Evolutionary conservation across 768 basidiomycete species (phyloP), one percentile per base, ranked within the genome.

Genomic region (Tremella fuciformis): DNA sequence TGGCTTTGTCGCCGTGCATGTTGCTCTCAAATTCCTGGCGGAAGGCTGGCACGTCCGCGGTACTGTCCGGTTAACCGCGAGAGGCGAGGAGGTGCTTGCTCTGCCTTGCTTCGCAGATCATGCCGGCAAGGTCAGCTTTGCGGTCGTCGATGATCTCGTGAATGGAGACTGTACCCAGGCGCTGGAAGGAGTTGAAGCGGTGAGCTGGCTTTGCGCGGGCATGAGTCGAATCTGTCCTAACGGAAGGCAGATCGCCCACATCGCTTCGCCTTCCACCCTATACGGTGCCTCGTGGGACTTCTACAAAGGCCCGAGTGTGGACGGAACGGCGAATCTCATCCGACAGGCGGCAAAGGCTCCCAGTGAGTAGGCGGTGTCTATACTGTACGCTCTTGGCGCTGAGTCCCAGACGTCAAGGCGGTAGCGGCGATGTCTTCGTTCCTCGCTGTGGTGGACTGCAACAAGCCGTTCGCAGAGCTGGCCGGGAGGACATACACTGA

Each of bases 31-130:
- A 13, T 71, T 66, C 66, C 63, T 74, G 18, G 46, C 58, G 41
- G 54, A 69, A 37, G 73, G 70, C 8, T 70, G 68, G 68, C 59
- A 50, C 19, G 73, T 75, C 13, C 60, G 66, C 19, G 73, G 73
- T 18, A 75, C 73, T n/a, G 70, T 72, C 37, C 60, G 73, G 16
- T 59, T 60, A 1, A 48, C 47, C 8, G 59, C 50, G 8, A 71
- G 71, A 58, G 65, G 21, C 25, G 62, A 66, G 7, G 39, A 44
- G 38, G 64, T 68, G n/a, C 29, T 56, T 15, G 19, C 57, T 1
- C 51, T 67, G 1, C 62, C 69, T 11, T 29, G 21, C 7, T 64
- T 72, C 46, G 55, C 58, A 53, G 22, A 55, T 11, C 70, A 57
- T 44, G 25, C 57, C 34, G 62, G 53, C 15, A 62, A 69, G 49